Evolutionary conservation across 257 asterid genomes (phyloP).

Genomic region (Ilex aquifolium): DNA sequence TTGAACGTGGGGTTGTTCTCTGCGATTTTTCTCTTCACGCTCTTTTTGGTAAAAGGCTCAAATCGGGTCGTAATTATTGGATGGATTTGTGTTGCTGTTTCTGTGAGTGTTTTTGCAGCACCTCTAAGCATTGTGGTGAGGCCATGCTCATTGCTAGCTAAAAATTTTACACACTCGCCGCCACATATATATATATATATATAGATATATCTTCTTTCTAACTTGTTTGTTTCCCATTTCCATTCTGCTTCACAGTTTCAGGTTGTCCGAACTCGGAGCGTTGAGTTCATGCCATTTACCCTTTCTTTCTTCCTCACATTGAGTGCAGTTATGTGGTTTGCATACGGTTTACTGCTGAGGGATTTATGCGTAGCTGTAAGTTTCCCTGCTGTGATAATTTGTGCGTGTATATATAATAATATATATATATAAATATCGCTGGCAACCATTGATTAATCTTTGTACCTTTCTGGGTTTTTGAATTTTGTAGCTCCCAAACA

Average conservation of each 20-base stretch:
- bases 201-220: not conserved
- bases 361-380: constrained; percentile 46
- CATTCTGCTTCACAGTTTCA: constrained; percentile 31
- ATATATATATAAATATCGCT: too few species aligned
- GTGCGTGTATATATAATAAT: too few species aligned
- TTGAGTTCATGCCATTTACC: constrained; percentile 77
- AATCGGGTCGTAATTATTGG: constrained; percentile 30
- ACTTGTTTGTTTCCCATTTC: not conserved
- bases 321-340: constrained; percentile 81
- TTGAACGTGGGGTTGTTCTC: constrained; percentile 25
- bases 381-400: not conserved
- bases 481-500: constrained; percentile 53
- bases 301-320: constrained; percentile 70
- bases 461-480: too few species aligned
- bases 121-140: constrained; percentile 43
- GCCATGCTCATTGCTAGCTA: too few species aligned
- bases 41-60: constrained; percentile 12
- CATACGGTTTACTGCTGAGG: constrained; percentile 46
- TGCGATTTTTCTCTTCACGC: constrained; percentile 14
- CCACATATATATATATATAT: not conserved
- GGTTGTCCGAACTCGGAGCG: constrained; percentile 71
- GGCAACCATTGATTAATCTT: too few species aligned
- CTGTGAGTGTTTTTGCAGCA: constrained; percentile 35
- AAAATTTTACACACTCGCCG: not conserved
- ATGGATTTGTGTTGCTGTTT: constrained; percentile 36